A percentile compares a stretch with the other conserved stretches of the same genome.
These are phyloP conservation scores for Taphrina wiesneri DNA, from an alignment of 1,139 yeast species.

Conservation along the genomic window DNA sequence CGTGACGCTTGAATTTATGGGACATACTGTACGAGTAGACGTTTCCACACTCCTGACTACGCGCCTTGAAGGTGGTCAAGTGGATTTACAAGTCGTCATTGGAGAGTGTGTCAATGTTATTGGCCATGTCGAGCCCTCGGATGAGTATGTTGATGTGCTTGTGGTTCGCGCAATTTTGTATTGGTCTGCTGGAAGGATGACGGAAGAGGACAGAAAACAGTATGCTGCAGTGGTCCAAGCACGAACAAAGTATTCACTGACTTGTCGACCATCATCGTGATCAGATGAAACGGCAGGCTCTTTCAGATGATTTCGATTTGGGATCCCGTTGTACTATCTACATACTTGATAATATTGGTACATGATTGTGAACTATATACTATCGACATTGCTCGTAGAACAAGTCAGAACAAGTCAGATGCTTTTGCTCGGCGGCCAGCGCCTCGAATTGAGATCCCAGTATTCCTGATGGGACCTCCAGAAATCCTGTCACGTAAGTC, in stretches of 20 bases:
- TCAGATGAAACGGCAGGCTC: not conserved
- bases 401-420: conserved; percentile 7
- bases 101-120: conserved; percentile 19
- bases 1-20: conserved; percentile 2
- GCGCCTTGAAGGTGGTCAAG: not conserved
- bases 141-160: not conserved
- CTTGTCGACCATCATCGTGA: too few species aligned
- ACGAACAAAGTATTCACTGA: not conserved
- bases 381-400: not conserved
- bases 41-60: not conserved
- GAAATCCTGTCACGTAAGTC: conserved; percentile 1
- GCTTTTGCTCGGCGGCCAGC: conserved; percentile 12
- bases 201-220: not conserved
- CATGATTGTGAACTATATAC: not conserved
- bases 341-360: not conserved
- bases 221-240: not conserved
- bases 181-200: conserved; percentile 10
- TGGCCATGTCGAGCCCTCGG: not conserved
- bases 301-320: not conserved
- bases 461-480: conserved; percentile 15
- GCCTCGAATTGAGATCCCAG: not conserved
- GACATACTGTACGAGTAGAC: not conserved
- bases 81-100: not conserved
- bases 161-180: not conserved
- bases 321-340: not conserved